Evolutionary conservation across 805 yeast genomes (phyloP).

Genomic region (Pichia ethanolica): DNA sequence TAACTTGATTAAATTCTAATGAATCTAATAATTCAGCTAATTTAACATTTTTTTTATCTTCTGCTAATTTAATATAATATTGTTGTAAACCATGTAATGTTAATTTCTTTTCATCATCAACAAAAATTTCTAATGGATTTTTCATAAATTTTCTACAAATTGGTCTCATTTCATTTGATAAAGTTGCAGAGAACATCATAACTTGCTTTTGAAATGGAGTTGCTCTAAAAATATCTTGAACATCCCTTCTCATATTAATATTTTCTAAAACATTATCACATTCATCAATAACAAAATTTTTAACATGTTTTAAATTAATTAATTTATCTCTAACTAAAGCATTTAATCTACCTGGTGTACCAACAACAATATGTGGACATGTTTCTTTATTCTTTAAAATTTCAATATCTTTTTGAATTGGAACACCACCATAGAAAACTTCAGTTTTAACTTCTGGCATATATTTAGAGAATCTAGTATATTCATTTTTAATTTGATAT

Average conservation of each 20-base stretch:
- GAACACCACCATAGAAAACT: slow-evolving; percentile 95
- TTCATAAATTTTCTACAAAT: slow-evolving; percentile 97
- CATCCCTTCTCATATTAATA: slow-evolving; percentile 92
- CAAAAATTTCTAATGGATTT: slow-evolving; percentile 93
- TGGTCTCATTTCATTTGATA: slow-evolving; percentile 90
- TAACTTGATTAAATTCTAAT: slow-evolving; percentile 95
- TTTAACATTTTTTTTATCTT: slow-evolving; percentile 88
- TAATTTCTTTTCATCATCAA: slow-evolving; percentile 94
- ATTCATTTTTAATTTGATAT: slow-evolving; percentile 95
- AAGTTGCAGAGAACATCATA: slow-evolving; percentile 98
- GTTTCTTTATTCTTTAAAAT: slow-evolving; percentile 85
- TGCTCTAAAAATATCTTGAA: slow-evolving; percentile 93
- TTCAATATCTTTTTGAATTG: slow-evolving; percentile 78
- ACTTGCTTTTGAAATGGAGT: slow-evolving; percentile 99
- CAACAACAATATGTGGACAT: slow-evolving; percentile 93
- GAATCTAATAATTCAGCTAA: slow-evolving; percentile 88
- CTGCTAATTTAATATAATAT: slow-evolving; percentile 83
- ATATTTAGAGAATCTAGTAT: slow-evolving; percentile 94
- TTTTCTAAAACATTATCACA: slow-evolving; percentile 94
- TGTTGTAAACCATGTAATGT: slow-evolving; percentile 98
- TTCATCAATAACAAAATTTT: slow-evolving; percentile 94
- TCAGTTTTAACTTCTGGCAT: slow-evolving; percentile 97
- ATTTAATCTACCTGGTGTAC: slow-evolving; percentile 96
- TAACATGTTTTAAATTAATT: slow-evolving; percentile 78
- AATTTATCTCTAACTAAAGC: slow-evolving; percentile 90